Percentiles rank a stretch among this genome's conserved stretches.
Evolutionary conservation across 352 stramenopile genomes (phyloP).

Genomic region (Pythium monospermum): DNA sequence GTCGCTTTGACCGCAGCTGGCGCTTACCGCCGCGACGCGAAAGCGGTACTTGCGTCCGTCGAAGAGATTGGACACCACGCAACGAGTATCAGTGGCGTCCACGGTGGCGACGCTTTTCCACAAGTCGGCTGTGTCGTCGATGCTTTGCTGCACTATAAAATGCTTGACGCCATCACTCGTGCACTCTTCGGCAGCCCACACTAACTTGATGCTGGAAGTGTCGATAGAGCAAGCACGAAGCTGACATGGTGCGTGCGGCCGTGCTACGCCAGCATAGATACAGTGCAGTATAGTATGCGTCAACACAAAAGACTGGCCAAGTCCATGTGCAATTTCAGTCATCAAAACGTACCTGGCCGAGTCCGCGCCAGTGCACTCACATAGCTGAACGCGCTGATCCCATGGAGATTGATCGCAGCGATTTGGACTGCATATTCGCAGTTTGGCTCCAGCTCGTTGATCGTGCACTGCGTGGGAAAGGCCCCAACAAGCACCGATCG

Average conservation of each 20-base stretch:
- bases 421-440: slow-evolving; percentile 42
- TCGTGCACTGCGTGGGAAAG: slow-evolving; percentile 20
- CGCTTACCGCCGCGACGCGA: slow-evolving; percentile 14
- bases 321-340: not conserved
- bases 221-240: slow-evolving; percentile 1
- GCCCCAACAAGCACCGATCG: slow-evolving; percentile 26
- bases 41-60: slow-evolving; percentile 25
- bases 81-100: slow-evolving; percentile 4
- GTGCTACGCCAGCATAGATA: slow-evolving; percentile 1
- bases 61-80: slow-evolving; percentile 16
- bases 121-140: slow-evolving; percentile 9
- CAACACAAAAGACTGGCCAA: not conserved
- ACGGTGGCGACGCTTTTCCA: slow-evolving; percentile 27
- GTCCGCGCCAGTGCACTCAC: slow-evolving; percentile 29
- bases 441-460: slow-evolving; percentile 32
- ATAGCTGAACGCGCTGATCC: slow-evolving; percentile 44
- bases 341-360: slow-evolving; percentile 24
- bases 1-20: slow-evolving; percentile 12
- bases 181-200: slow-evolving; percentile 1
- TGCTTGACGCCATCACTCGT: not conserved
- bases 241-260: slow-evolving; percentile 2
- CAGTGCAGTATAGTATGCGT: not conserved
- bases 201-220: slow-evolving; percentile 6
- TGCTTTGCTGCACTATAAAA: slow-evolving; percentile 24
- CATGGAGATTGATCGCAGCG: slow-evolving; percentile 51